Conservation (phyloP, 192 early-diverging fungal genomes). For the Coemansia umbellata region DNA sequence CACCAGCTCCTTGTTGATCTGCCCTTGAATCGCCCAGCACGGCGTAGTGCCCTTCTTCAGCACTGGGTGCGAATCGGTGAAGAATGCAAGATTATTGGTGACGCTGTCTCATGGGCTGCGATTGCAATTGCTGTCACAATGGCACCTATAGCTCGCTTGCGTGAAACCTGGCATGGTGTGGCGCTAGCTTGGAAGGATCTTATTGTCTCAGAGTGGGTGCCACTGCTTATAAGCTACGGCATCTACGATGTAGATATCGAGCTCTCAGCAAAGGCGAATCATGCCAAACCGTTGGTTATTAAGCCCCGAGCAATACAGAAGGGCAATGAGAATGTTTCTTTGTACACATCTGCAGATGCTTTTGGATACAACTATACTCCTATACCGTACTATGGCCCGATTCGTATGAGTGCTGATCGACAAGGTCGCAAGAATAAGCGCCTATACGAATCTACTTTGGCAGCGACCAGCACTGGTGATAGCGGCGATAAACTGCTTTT, state of each 20-base stretch:
- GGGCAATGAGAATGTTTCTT: constrained; percentile 4
- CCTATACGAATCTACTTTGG: constrained; percentile 11
- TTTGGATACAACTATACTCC: constrained; percentile 21
- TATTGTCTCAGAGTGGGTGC: constrained; percentile 58
- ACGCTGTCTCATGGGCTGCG: constrained; percentile 62
- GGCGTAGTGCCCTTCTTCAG: constrained; percentile 53
- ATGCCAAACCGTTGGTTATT: constrained; percentile 24
- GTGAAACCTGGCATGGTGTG: constrained; percentile 67
- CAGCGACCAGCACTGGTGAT: constrained; percentile 2
- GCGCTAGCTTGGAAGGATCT: constrained; percentile 46
- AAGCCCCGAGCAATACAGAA: constrained; percentile 10
- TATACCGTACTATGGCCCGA: constrained; percentile 63
- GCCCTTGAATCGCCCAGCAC: constrained; percentile 47
- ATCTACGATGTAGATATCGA: constrained; percentile 52
- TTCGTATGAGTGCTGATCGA: constrained; percentile 50
- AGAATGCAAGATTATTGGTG: constrained; percentile 53
- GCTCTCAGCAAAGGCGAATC: not conserved
- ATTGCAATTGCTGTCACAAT: constrained; percentile 67
- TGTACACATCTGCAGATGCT: constrained; percentile 7
- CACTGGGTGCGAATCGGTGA: constrained; percentile 70
- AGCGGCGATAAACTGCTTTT: constrained; percentile 36
- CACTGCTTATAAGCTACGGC: constrained; percentile 53
- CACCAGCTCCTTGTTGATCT: constrained; percentile 63
- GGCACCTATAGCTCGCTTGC: constrained; percentile 60
- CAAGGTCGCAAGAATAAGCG: constrained; percentile 26